These are phyloP conservation scores for Rhodotorula sp. DNA, from an alignment of 1,284 basidiomycete species.

Conservation along the genomic window DNA sequence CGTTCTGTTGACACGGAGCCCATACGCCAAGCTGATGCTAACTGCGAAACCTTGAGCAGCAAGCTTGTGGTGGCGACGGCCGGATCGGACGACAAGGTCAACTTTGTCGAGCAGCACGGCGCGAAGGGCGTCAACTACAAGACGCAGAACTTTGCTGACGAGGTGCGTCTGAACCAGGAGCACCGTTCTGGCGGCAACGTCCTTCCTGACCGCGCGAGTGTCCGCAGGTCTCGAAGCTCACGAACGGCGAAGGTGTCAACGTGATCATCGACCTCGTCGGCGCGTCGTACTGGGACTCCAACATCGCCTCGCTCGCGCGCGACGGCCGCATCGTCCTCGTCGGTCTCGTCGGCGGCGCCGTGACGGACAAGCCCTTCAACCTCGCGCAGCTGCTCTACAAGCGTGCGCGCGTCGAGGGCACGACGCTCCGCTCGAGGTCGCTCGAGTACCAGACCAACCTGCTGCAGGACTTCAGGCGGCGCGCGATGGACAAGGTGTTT, in stretches of 20 bases:
- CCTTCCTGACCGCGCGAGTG: background rate
- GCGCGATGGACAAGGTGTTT: constrained; percentile 65
- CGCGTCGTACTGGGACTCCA: constrained; percentile 77
- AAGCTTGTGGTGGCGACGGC: constrained; percentile 61
- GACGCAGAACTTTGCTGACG: constrained; percentile 72
- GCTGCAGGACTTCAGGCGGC: constrained; percentile 64
- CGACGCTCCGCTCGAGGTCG: constrained; percentile 79
- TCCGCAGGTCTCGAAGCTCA: constrained; percentile 8
- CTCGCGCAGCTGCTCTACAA: constrained; percentile 75
- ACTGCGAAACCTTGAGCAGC: constrained; percentile 43
- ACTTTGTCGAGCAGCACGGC: constrained; percentile 60
- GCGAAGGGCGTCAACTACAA: constrained; percentile 60
- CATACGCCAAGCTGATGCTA: background rate
- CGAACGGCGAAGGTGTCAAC: constrained; percentile 63
- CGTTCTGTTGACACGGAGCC: background rate
- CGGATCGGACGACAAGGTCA: constrained; percentile 78
- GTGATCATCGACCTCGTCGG: constrained; percentile 86
- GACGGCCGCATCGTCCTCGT: constrained; percentile 56
- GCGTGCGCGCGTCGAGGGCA: constrained; percentile 84
- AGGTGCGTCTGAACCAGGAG: constrained; percentile 50
- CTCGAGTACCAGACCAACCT: constrained; percentile 77
- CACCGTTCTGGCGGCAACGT: background rate
- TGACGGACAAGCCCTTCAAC: constrained; percentile 63
- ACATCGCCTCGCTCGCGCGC: constrained; percentile 65
- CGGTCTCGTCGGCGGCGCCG: constrained; percentile 59